phyloP scores from a whole-genome alignment of 2,329 filamentous ascomycete species.

The Pseudogymnoascus sp. region DNA sequence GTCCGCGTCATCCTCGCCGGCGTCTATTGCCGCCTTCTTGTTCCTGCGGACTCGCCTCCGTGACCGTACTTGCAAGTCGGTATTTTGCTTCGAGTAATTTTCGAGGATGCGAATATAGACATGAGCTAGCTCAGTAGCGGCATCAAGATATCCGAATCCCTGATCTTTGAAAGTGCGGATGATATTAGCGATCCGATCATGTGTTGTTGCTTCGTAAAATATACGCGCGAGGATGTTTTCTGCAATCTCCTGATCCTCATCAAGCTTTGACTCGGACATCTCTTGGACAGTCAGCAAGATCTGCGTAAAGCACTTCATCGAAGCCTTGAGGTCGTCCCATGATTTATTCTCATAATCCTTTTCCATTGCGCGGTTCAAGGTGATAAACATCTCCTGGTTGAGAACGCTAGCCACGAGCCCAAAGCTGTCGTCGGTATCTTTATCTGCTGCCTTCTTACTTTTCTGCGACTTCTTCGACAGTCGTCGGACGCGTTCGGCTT shows the following conservation, averaged over 20 bases:
- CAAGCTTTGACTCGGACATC: constrained; percentile 74
- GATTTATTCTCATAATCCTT: constrained; percentile 71
- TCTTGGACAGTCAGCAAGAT: constrained; percentile 87
- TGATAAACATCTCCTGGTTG: constrained; percentile 91
- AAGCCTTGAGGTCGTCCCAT: constrained; percentile 78
- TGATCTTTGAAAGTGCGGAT: constrained; percentile 86
- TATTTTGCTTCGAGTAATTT: constrained; percentile 88
- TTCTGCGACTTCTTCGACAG: constrained; percentile 48
- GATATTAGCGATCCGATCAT: constrained; percentile 77
- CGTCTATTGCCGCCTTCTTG: constrained; percentile 53
- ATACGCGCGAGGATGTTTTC: constrained; percentile 94
- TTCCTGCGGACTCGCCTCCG: constrained; percentile 65
- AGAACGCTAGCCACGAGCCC: constrained; percentile 81
- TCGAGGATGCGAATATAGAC: constrained; percentile 90
- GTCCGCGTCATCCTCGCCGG: constrained; percentile 34
- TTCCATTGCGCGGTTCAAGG: constrained; percentile 76
- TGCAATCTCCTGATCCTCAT: constrained; percentile 96
- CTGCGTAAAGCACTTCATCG: constrained; percentile 91
- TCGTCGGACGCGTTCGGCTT: constrained; percentile 70
- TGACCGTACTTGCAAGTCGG: constrained; percentile 85
- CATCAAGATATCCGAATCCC: constrained; percentile 86
- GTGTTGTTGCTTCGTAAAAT: constrained; percentile 96
- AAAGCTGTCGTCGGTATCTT: constrained; percentile 63
- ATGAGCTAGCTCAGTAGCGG: constrained; percentile 81
- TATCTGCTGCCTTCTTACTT: constrained; percentile 34